phyloP scores from a whole-genome alignment of 805 yeast genomes.

The Wickerhamomyces hampshirensis region DNA sequence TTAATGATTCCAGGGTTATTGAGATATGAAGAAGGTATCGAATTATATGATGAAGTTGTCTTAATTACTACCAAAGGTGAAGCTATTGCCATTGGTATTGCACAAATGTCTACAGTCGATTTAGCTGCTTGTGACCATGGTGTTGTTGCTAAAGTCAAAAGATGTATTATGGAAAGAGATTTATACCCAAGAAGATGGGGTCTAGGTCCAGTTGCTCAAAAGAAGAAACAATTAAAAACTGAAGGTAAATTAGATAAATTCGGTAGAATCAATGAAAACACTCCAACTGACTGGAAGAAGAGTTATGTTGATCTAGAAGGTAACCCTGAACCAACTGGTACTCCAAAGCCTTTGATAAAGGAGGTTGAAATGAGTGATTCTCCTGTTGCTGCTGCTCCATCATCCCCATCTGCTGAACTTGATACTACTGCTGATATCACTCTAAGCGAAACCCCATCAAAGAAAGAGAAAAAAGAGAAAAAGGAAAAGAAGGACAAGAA shows the following conservation, averaged over 20 bases:
- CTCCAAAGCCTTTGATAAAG: conserved; percentile 40
- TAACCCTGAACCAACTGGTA: conserved; percentile 49
- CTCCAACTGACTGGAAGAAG: conserved; percentile 90
- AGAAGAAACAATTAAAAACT: conserved; percentile 96
- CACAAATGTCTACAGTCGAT: conserved; percentile 98
- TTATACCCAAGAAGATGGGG: conserved; percentile 99
- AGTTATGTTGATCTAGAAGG: conserved; percentile 70
- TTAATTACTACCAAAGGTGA: conserved; percentile 99
- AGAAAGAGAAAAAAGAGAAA: conserved; percentile 59
- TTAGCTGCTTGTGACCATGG: conserved; percentile 97
- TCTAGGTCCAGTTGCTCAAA: conserved; percentile 95
- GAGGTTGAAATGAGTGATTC: conserved; percentile 32
- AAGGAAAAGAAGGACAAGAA: conserved; percentile 50
- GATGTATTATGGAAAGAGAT: conserved; percentile 99
- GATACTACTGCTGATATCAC: conserved; percentile 19
- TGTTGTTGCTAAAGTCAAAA: conserved; percentile 95
- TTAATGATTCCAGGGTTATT: conserved; percentile 97
- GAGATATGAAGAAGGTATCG: conserved; percentile 97
- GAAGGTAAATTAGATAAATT: conserved; percentile 96
- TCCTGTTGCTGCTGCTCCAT: too few species aligned
- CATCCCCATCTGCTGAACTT: conserved; percentile 24
- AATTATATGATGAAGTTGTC: conserved; percentile 95
- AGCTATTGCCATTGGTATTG: conserved; percentile 97
- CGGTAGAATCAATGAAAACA: conserved; percentile 89
- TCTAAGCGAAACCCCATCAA: conserved; percentile 28